These are phyloP conservation scores for Phaeotremella fagi DNA, from an alignment of 768 basidiomycete species.

Conservation along the genomic window DNA sequence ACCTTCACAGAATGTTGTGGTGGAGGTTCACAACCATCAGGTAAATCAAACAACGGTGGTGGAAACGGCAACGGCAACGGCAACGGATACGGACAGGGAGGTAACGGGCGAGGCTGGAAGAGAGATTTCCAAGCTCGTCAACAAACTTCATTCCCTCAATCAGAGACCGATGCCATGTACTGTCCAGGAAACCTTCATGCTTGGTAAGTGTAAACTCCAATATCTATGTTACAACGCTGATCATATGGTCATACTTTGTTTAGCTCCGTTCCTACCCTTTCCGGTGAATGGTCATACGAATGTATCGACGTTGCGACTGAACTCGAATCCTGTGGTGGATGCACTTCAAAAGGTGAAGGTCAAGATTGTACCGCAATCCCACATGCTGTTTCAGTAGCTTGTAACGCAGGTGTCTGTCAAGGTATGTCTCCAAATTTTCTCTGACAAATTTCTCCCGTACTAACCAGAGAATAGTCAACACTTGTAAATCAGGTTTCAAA, in stretches of 20 bases:
- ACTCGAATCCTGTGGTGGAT: slow-evolving; percentile 46
- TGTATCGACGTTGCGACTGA: slow-evolving; percentile 42
- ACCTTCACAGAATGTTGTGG: slow-evolving; percentile 16
- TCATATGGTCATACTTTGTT: no score
- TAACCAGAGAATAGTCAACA: no score
- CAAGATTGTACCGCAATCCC: slow-evolving; percentile 42
- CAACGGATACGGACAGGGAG: no score
- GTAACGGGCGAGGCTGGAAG: slow-evolving; percentile 6
- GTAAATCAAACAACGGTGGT: slow-evolving; percentile 2
- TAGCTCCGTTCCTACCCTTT: slow-evolving; percentile 2
- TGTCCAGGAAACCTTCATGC: slow-evolving; percentile 42
- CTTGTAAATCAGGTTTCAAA: slow-evolving; percentile 32
- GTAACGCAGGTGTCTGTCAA: slow-evolving; percentile 31
- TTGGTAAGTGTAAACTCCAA: no score
- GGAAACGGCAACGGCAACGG: no score
- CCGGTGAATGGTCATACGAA: slow-evolving; percentile 45
- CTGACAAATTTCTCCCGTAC: slow-evolving; percentile 1
- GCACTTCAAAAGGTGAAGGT: slow-evolving; percentile 34
- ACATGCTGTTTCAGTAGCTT: slow-evolving; percentile 33
- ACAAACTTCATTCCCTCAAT: slow-evolving; percentile 17
- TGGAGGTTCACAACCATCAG: slow-evolving; percentile 6
- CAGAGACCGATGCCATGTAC: slow-evolving; percentile 40
- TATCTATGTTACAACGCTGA: no score
- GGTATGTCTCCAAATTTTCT: slow-evolving; percentile 15
- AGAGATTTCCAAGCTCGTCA: slow-evolving; percentile 15